Base-by-base conservation (phyloP, 2,329 filamentous ascomycete species). In the Pseudogymnoascus pannorum region DNA sequence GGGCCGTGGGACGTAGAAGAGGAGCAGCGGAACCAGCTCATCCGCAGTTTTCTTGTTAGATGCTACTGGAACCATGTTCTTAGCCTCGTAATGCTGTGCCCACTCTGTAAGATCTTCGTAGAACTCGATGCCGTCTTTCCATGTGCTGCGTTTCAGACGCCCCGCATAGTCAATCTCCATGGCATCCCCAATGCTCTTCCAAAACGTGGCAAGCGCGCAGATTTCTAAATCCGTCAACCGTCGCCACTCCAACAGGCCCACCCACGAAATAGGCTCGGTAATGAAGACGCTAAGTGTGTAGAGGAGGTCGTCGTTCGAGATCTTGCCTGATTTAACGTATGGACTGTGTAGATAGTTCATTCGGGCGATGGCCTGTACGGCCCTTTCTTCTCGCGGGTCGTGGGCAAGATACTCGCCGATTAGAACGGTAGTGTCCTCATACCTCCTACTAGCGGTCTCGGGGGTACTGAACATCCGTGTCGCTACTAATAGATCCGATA, bases 211-310 rank as follows among this genome's bases (percentile, higher is more conserved):
- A 29, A 87, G 73, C 0, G 87, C 88, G 64, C 86, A 88, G 8
- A 77, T 72, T 72, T 92, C 89, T 73, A 92, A 77, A 0, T 87
- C 82, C 14, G 80, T 87, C 20, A 90, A 71, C 4, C 75, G 38
- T 1, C 89, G 81, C 88, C 89, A 93, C 70, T 93, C 90, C 67
- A 85, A 89, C 5, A 75, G 75, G 4, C 78, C 71, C 31, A 88
- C 80, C 77, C 87, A 91, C 12, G 80, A 76, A 29, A 82, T 72
- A 0, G 88, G 87, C 69, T 91, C 85, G 0, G 80, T 75, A 16
- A 88, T 79, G 69, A 90, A 90, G 0, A 90, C 77, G 11, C 78
- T 76, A 0, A 89, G 76, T 0, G 86, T 88, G 71, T 87, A 88
- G 0, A 89, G 75, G 76, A 88, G 79, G 64, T 88, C 86, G 12